A percentile compares a stretch with the other conserved stretches of the same genome.
phyloP scores from a whole-genome alignment of 495 filamentous ascomycete species.

The Hyaloscypha hepaticicola region DNA sequence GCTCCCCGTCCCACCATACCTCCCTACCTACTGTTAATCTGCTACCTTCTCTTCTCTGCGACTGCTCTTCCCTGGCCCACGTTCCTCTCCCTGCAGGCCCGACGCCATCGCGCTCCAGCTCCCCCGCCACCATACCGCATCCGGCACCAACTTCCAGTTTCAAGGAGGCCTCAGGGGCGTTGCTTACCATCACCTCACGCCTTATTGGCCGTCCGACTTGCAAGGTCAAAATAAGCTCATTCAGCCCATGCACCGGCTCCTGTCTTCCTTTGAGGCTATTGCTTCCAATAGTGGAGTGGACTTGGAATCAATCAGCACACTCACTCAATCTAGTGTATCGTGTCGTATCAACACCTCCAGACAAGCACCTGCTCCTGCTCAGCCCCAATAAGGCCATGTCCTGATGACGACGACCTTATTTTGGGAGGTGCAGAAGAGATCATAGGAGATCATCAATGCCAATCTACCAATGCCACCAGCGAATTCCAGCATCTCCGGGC shows the following conservation, averaged over 20 bases:
- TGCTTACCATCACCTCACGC: not conserved
- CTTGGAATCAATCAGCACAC: not conserved
- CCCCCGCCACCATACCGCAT: not conserved
- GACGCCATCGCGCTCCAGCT: not conserved
- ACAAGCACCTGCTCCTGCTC: not conserved
- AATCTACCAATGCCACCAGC: not conserved
- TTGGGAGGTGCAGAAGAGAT: not conserved
- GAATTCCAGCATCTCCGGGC: not conserved
- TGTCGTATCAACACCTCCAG: not conserved
- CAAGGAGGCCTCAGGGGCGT: not conserved
- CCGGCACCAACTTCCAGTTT: not conserved
- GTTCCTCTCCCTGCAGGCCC: not conserved
- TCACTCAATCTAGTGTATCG: not conserved
- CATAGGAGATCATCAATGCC: not conserved
- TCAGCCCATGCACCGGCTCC: conserved; percentile 5
- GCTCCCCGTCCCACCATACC: not conserved
- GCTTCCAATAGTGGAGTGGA: not conserved
- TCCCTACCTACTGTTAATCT: not conserved
- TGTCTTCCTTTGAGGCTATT: not conserved
- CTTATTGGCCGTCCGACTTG: not conserved
- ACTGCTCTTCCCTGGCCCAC: not conserved
- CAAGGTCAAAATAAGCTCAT: conserved; percentile 8
- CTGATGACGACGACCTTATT: conserved; percentile 3
- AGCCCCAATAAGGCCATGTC: not conserved
- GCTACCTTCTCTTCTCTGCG: not conserved